Evolutionary conservation across 306 rosid genomes (phyloP).

Genomic region (Delonix regia): DNA sequence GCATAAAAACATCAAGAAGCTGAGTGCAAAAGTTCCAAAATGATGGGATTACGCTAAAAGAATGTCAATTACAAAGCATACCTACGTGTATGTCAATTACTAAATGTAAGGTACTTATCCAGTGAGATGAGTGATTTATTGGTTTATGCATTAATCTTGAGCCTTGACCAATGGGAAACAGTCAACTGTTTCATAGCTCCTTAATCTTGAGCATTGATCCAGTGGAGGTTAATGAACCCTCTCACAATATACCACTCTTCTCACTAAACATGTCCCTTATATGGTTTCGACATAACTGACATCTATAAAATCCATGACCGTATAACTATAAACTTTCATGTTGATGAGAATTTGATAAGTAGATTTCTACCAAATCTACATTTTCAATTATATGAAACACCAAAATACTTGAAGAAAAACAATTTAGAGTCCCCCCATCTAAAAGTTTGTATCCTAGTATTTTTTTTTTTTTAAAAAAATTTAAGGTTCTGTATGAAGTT

Average conservation of each 20-base stretch:
- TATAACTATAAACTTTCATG: background rate
- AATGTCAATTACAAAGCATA: conserved; percentile 3
- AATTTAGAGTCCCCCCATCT: background rate
- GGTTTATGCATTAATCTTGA: background rate
- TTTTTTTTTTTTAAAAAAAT: too few species aligned
- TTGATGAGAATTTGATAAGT: background rate
- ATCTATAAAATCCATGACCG: background rate
- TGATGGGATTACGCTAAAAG: background rate
- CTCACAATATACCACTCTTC: background rate
- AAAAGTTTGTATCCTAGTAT: background rate
- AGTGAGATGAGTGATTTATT: background rate
- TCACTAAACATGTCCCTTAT: background rate
- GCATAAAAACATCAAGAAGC: background rate
- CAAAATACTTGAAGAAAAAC: background rate
- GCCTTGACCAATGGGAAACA: background rate
- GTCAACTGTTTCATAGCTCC: too few species aligned
- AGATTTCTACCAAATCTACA: background rate
- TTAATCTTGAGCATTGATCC: too few species aligned
- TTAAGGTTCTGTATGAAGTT: background rate
- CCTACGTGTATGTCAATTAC: background rate
- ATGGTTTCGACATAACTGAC: background rate
- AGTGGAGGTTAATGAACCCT: background rate
- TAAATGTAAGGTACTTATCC: background rate
- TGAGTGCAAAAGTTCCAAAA: conserved; percentile 5
- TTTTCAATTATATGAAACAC: background rate